These are phyloP conservation scores for Hondaea fermentalgiana DNA, from an alignment of 108 stramenopile genomes.

Conservation along the genomic window DNA sequence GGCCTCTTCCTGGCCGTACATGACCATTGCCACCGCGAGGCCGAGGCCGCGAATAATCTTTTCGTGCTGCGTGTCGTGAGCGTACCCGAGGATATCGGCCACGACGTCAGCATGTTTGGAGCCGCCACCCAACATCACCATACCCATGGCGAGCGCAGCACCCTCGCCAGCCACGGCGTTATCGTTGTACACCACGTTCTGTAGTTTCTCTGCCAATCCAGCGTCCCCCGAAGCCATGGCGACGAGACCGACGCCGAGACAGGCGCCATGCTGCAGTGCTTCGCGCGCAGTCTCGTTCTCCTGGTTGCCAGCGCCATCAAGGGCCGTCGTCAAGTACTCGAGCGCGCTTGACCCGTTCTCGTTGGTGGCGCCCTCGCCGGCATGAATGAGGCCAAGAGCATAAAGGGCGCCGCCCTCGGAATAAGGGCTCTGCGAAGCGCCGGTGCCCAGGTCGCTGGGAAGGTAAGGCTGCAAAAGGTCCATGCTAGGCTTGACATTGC, in stretches of 20 bases:
- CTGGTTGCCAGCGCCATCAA: constrained; percentile 1
- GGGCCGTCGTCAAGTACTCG: neutral
- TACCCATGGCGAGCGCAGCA: constrained; percentile 92
- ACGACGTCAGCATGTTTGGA: constrained; percentile 63
- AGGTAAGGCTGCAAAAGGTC: constrained; percentile 89
- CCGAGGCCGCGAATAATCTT: constrained; percentile 96
- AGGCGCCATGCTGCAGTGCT: constrained; percentile 92
- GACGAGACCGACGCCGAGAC: constrained; percentile 92
- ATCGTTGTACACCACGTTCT: constrained; percentile 84
- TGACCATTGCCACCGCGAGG: constrained; percentile 84
- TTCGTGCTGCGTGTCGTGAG: constrained; percentile 92
- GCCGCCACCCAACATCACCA: constrained; percentile 85
- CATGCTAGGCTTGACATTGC: constrained; percentile 91
- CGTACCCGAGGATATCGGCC: constrained; percentile 80
- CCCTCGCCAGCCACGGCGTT: constrained; percentile 95
- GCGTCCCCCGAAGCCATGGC: constrained; percentile 75
- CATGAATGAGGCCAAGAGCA: constrained; percentile 93
- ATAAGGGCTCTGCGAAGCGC: constrained; percentile 46
- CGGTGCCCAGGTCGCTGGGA: constrained; percentile 61
- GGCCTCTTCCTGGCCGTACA: constrained; percentile 88
- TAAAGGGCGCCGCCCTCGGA: constrained; percentile 90
- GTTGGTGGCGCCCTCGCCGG: constrained; percentile 69
- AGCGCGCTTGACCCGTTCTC: constrained; percentile 33
- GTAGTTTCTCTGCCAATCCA: constrained; percentile 72
- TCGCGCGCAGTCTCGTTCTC: constrained; percentile 57